Conservation (phyloP, 2,329 filamentous ascomycete genomes). For the Grosmannia clavigera region DNA sequence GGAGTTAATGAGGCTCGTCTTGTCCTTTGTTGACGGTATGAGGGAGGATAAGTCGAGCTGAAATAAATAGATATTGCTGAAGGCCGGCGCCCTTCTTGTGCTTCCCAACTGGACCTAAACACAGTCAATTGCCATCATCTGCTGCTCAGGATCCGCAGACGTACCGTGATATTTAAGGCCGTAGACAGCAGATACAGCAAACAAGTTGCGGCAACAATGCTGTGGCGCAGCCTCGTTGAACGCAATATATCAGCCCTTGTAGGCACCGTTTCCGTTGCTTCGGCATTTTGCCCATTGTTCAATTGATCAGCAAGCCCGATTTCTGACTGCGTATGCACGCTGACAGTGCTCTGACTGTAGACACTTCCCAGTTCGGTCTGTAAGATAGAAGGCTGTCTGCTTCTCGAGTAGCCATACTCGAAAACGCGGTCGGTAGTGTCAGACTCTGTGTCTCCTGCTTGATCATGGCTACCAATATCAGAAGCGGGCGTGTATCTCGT, state of each 20-base stretch:
- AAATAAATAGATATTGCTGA: conserved; percentile 70
- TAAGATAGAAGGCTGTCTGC: background rate
- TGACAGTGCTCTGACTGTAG: background rate
- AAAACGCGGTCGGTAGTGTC: background rate
- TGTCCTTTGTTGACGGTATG: conserved; percentile 59
- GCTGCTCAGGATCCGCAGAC: background rate
- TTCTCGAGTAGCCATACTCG: background rate
- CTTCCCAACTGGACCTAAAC: conserved; percentile 46
- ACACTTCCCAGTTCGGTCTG: background rate
- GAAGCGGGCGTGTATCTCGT: too few species aligned
- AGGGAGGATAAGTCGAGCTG: conserved; percentile 73
- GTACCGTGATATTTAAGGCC: background rate
- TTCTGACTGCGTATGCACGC: background rate
- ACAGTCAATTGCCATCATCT: background rate
- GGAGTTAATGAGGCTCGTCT: conserved; percentile 68
- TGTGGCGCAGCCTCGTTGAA: background rate
- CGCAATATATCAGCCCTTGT: background rate
- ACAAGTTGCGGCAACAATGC: background rate
- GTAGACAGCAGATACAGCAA: background rate
- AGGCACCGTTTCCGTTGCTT: background rate
- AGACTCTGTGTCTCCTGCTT: background rate
- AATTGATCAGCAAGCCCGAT: background rate
- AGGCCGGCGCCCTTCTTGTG: conserved; percentile 45
- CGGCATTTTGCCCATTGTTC: background rate
- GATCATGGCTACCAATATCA: background rate